Evolutionary conservation across 768 basidiomycete species (phyloP).

Genomic region (Lactarius hatsudake): DNA sequence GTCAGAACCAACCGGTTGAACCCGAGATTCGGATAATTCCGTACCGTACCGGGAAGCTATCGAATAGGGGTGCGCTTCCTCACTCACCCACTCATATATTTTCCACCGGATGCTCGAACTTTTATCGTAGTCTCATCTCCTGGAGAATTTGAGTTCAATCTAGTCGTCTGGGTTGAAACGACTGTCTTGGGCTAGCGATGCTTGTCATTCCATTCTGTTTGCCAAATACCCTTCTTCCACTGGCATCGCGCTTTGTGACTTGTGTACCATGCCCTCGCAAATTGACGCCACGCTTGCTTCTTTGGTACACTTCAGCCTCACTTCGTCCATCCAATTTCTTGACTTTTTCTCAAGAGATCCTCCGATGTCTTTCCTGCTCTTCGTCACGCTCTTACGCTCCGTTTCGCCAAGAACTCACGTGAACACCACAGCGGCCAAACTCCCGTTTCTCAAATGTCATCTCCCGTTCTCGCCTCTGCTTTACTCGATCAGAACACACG

Average conservation of each 20-base stretch:
- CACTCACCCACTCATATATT: too few relatives aligned
- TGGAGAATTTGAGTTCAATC: not conserved
- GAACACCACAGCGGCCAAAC: not conserved
- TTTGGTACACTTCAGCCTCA: not conserved
- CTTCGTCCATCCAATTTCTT: not conserved
- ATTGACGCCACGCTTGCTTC: not conserved
- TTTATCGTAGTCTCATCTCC: not conserved
- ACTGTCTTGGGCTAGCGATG: not conserved
- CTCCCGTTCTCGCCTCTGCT: not conserved
- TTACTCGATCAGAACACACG: not conserved
- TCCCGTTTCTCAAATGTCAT: not conserved
- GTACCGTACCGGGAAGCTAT: too few relatives aligned
- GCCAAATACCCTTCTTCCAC: not conserved
- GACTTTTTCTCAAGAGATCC: not conserved
- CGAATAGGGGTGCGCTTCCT: too few relatives aligned
- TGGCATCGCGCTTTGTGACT: not conserved
- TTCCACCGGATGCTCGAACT: too few relatives aligned
- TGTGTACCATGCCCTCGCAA: not conserved
- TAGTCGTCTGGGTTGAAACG: not conserved
- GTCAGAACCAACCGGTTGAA: too few relatives aligned
- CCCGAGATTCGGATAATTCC: too few relatives aligned
- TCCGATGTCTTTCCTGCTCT: not conserved
- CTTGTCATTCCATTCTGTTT: not conserved
- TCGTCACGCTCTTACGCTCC: not conserved
- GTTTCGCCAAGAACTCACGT: not conserved